These are phyloP conservation scores for Buxus sempervirens DNA, from an alignment of 164 flowering plant genomes.

Conservation along the genomic window DNA sequence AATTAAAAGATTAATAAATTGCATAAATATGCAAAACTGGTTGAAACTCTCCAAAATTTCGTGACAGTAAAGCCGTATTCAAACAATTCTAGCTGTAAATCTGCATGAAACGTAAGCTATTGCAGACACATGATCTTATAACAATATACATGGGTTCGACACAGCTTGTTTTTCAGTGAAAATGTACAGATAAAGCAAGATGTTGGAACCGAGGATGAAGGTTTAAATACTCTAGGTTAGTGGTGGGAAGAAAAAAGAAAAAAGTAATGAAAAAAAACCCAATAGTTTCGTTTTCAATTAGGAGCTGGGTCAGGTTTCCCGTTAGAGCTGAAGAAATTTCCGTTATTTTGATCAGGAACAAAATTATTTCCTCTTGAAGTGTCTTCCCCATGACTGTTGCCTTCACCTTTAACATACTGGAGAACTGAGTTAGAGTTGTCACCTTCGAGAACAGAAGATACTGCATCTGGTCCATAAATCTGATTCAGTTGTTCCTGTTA, in stretches of 20 bases:
- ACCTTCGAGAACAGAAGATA: conserved; percentile 43
- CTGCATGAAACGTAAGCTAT: too few species aligned
- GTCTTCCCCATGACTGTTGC: conserved; percentile 23
- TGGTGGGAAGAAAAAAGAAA: not conserved
- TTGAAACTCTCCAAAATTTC: too few species aligned
- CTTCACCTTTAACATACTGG: conserved; percentile 35
- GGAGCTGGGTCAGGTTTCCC: conserved; percentile 17
- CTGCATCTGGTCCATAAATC: conserved; percentile 49
- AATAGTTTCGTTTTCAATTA: conserved; percentile 2
- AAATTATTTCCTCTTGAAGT: conserved; percentile 11
- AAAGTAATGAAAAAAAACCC: too few species aligned
- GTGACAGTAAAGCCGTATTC: too few species aligned
- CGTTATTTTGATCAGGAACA: conserved; percentile 9
- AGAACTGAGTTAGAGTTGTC: conserved; percentile 10
- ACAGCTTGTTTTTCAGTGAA: too few species aligned
- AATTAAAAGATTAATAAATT: too few species aligned
- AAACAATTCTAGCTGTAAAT: too few species aligned
- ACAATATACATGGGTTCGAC: too few species aligned
- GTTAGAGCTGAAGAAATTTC: conserved; percentile 17
- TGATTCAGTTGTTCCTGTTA: conserved; percentile 65
- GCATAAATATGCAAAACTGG: too few species aligned
- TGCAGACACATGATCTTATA: too few species aligned
- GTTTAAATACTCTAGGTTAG: conserved; percentile 3
- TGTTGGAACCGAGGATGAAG: not conserved
- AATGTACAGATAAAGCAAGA: too few species aligned